phyloP scores from a whole-genome alignment of 2,329 filamentous ascomycete genomes.

The Rhynchosporium secalis region DNA sequence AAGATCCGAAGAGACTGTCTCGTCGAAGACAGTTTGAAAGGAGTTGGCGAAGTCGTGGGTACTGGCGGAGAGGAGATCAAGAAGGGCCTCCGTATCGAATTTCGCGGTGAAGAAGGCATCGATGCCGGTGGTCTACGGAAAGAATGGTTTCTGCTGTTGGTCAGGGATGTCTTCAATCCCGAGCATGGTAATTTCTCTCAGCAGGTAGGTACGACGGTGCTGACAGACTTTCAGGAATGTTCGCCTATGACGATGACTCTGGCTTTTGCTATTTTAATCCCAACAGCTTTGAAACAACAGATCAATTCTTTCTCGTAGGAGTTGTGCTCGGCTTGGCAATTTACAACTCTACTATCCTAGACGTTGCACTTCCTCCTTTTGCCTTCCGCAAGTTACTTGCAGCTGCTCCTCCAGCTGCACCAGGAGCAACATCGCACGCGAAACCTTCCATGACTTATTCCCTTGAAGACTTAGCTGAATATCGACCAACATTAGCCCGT shows the following conservation, averaged over 20 bases:
- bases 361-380: constrained; percentile 84
- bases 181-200: constrained; percentile 66
- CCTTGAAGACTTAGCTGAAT: constrained; percentile 80
- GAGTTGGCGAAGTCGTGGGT: constrained; percentile 82
- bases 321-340: constrained; percentile 87
- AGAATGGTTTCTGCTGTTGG: constrained; percentile 89
- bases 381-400: constrained; percentile 85
- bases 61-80: constrained; percentile 83
- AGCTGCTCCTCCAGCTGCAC: constrained; percentile 64
- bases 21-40: constrained; percentile 82
- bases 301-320: constrained; percentile 88
- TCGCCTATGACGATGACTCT: constrained; percentile 88
- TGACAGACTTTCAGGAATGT: constrained; percentile 63
- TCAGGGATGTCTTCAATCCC: constrained; percentile 87
- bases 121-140: constrained; percentile 88
- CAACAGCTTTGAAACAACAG: constrained; percentile 82
- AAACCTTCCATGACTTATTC: constrained; percentile 69
- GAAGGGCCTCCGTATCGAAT: constrained; percentile 83
- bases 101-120: constrained; percentile 85
- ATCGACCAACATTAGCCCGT: constrained; percentile 71
- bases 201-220: constrained; percentile 7
- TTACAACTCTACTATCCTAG: constrained; percentile 91
- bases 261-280: constrained; percentile 93
- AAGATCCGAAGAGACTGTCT: constrained; percentile 81
- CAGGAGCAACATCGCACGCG: constrained; percentile 56